Percentiles rank a stretch among this genome's conserved stretches.
Evolutionary conservation across 2,329 filamentous ascomycete genomes (phyloP).

Genomic region (Ramularia collo-cygni): DNA sequence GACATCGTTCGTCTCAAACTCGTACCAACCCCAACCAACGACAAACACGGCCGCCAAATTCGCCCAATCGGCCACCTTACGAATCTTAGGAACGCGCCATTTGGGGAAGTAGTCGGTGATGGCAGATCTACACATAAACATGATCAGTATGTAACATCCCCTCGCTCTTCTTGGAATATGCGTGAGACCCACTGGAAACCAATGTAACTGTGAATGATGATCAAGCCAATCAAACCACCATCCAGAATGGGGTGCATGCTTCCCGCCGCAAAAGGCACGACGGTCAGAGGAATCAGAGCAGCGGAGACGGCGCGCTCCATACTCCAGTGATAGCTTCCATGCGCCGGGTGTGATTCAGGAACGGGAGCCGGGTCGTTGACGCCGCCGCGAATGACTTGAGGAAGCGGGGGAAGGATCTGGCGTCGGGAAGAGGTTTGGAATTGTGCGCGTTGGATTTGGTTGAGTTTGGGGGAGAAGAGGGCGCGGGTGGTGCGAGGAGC

Average conservation of each 20-base stretch:
- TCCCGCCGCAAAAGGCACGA: slow-evolving; percentile 87
- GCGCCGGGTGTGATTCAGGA: slow-evolving; percentile 63
- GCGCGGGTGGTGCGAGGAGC: slow-evolving; percentile 32
- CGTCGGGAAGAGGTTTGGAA: slow-evolving; percentile 79
- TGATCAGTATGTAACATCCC: too few relatives aligned
- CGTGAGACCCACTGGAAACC: slow-evolving; percentile 66
- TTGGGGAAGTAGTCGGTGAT: slow-evolving; percentile 88
- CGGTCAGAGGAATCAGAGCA: slow-evolving; percentile 74
- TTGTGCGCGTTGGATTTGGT: slow-evolving; percentile 53
- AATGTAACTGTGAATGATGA: slow-evolving; percentile 91
- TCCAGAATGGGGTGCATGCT: slow-evolving; percentile 85
- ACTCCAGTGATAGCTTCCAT: slow-evolving; percentile 98
- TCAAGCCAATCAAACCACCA: slow-evolving; percentile 70
- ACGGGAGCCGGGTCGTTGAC: slow-evolving; percentile 82
- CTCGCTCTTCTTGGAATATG: background rate
- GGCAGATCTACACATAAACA: slow-evolving; percentile 56
- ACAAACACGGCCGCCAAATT: slow-evolving; percentile 72
- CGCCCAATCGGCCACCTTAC: slow-evolving; percentile 65
- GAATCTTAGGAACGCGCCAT: slow-evolving; percentile 59
- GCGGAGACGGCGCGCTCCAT: slow-evolving; percentile 80
- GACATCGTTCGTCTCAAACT: slow-evolving; percentile 98
- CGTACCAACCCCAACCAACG: slow-evolving; percentile 84
- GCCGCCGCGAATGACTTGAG: slow-evolving; percentile 47
- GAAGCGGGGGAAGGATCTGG: slow-evolving; percentile 72
- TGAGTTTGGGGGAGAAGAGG: slow-evolving; percentile 30